phyloP scores from a whole-genome alignment of 257 asterid genomes.

The Anisodus tanguticus region DNA sequence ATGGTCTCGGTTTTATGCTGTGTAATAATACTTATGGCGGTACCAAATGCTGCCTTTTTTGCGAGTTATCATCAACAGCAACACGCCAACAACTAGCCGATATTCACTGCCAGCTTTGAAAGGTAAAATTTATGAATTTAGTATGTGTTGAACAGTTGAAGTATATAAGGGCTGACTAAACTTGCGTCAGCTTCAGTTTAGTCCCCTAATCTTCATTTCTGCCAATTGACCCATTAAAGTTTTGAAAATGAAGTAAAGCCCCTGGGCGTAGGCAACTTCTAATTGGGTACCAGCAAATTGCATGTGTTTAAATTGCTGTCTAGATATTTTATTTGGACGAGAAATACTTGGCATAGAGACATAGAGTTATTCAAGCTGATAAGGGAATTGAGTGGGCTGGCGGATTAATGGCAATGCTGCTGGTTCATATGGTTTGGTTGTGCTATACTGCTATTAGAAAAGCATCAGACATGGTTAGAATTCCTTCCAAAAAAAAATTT shows the following conservation, averaged over 20 bases:
- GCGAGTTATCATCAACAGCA: conserved; percentile 43
- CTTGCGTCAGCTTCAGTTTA: background rate
- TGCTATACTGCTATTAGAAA: background rate
- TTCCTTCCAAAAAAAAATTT: background rate
- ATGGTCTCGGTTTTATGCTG: conserved; percentile 40
- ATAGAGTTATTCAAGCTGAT: background rate
- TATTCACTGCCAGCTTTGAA: conserved; percentile 60
- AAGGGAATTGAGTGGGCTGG: background rate
- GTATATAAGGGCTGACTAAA: background rate
- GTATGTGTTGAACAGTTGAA: background rate
- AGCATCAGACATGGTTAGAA: background rate
- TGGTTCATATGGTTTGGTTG: background rate
- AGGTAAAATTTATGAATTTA: conserved; percentile 45
- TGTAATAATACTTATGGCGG: conserved; percentile 34
- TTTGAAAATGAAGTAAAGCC: background rate
- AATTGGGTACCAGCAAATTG: background rate
- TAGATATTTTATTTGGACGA: background rate
- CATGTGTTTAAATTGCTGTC: background rate
- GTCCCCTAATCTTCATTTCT: background rate
- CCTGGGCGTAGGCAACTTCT: background rate
- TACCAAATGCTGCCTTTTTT: conserved; percentile 56
- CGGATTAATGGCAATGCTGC: background rate
- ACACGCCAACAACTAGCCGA: conserved; percentile 35
- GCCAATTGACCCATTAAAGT: background rate
- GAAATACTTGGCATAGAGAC: background rate